phyloP scores from a whole-genome alignment of 805 yeast species.

The Scheffersomyces stipitis region DNA sequence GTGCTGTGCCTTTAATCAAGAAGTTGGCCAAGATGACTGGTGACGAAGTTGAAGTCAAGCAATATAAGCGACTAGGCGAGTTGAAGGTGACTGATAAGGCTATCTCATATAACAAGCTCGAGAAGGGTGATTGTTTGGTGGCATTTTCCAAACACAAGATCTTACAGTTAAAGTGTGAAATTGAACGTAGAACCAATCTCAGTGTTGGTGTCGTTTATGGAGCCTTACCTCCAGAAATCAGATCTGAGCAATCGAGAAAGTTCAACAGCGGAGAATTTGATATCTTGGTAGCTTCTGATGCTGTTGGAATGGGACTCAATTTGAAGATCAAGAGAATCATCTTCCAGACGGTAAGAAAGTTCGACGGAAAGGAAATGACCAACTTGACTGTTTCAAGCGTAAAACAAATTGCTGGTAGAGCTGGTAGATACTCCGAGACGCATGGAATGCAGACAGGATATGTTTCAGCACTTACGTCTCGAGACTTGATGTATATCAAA shows the following conservation, averaged over 20 bases:
- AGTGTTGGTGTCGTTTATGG: constrained; percentile 93
- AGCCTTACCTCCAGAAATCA: constrained; percentile 91
- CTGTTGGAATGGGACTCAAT: constrained; percentile 96
- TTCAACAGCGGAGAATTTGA: constrained; percentile 82
- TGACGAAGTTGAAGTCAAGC: constrained; percentile 70
- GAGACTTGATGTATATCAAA: constrained; percentile 46
- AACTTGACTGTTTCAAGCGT: constrained; percentile 61
- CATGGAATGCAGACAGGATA: constrained; percentile 42
- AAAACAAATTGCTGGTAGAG: constrained; percentile 95
- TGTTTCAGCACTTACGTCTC: constrained; percentile 52
- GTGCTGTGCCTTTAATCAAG: constrained; percentile 69
- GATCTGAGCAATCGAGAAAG: constrained; percentile 76
- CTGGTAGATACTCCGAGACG: constrained; percentile 67
- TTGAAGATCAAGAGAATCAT: constrained; percentile 78
- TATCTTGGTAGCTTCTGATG: constrained; percentile 92
- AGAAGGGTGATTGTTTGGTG: constrained; percentile 85
- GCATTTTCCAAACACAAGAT: constrained; percentile 79
- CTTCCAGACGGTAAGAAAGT: constrained; percentile 68
- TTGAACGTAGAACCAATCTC: constrained; percentile 61
- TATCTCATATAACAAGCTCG: constrained; percentile 36
- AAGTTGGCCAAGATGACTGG: constrained; percentile 69
- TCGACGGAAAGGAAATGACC: constrained; percentile 56
- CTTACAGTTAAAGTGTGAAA: constrained; percentile 62
- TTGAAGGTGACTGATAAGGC: constrained; percentile 51
- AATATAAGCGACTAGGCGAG: constrained; percentile 74